Evolutionary conservation across 192 early-diverging fungal genomes (phyloP), one percentile per base, ranked within the genome.

Genomic region (Linnemannia hyalina): DNA sequence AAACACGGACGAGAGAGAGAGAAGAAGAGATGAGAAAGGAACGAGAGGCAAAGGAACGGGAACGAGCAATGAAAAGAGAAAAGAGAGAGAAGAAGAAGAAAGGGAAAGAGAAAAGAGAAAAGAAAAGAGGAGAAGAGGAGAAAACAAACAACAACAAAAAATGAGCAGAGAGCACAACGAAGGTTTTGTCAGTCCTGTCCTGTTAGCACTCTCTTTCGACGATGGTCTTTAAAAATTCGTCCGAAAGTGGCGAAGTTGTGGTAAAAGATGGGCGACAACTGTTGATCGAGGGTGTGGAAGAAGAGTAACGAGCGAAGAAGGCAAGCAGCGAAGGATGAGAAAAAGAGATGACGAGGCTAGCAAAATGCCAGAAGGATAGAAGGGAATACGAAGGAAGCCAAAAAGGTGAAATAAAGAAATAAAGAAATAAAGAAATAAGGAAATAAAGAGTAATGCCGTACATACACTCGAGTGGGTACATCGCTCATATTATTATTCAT

Each of bases 401-500:
- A 23, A 65, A 32, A 15, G 29, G 10, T 13, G 32, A 13, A 15
- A 32, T n/a, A n/a, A n/a, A n/a, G n/a, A 65, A 29, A 6, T 15
- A 65, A 32, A 32, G 13, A 65, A 4, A 63, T 26, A 65, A 29
- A 23, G n/a, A 60, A 29, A 6, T 15, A 65, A 32, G 15, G 13
- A 65, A 4, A 63, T 26, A 65, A 29, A 23, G n/a, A 60, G n/a
- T 65, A 57, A 57, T 57, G 55, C 60, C 60, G 29, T 26, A 65
- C 20, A 22, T 65, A 65, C 60, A 29, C 60, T 32, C 60, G 11
- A 26, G 32, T 60, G 60, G 60, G 60, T 65, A 65, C 60, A 65
- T 65, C 60, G 60, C 29, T 32, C 60, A 65, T 65, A 65, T 65
- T 65, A 65, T 65, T 65, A 65, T 65, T 65, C 60, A 65, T 65